Conservation (phyloP, 495 filamentous ascomycete species). For the Acidiella bohemica region DNA sequence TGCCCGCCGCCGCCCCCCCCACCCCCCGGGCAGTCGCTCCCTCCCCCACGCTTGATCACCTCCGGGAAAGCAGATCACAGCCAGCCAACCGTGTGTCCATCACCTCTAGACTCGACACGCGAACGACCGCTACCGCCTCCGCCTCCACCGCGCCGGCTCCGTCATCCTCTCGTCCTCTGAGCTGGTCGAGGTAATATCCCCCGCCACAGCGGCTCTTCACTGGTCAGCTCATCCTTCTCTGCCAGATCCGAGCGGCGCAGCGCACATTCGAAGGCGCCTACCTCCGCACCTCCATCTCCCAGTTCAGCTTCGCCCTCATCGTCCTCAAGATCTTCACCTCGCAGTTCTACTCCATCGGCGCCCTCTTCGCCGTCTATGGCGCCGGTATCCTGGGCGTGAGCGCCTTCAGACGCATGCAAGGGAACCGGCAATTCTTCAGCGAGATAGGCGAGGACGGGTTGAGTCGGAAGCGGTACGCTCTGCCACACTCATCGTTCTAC, state of each 20-base stretch:
- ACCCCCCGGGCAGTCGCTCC: no score
- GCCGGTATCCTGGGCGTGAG: conserved; percentile 68
- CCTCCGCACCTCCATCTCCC: conserved; percentile 79
- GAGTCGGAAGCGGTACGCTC: conserved; percentile 36
- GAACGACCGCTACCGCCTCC: conserved; percentile 35
- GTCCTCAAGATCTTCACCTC: conserved; percentile 92
- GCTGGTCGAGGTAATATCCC: conserved; percentile 88
- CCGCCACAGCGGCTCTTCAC: no score
- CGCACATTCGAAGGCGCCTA: conserved; percentile 96
- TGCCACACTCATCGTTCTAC: no score
- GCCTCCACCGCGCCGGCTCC: conserved; percentile 71
- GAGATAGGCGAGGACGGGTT: conserved; percentile 56
- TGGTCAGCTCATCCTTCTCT: conserved; percentile 90
- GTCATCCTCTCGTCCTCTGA: conserved; percentile 71
- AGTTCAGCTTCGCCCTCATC: conserved; percentile 89
- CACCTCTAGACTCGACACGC: conserved; percentile 23
- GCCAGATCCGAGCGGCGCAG: conserved; percentile 88
- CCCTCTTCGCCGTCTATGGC: conserved; percentile 58
- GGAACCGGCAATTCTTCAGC: conserved; percentile 86
- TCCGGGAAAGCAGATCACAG: no score
- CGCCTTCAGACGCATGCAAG: conserved; percentile 70
- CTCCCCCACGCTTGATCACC: no score
- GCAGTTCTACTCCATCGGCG: conserved; percentile 74
- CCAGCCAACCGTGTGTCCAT: background rate
- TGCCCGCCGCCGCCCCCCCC: no score